Percentiles rank a stretch among this genome's conserved stretches.
These are phyloP conservation scores for Coniophora puteana DNA, from an alignment of 1,284 basidiomycete species.

Conservation along the genomic window DNA sequence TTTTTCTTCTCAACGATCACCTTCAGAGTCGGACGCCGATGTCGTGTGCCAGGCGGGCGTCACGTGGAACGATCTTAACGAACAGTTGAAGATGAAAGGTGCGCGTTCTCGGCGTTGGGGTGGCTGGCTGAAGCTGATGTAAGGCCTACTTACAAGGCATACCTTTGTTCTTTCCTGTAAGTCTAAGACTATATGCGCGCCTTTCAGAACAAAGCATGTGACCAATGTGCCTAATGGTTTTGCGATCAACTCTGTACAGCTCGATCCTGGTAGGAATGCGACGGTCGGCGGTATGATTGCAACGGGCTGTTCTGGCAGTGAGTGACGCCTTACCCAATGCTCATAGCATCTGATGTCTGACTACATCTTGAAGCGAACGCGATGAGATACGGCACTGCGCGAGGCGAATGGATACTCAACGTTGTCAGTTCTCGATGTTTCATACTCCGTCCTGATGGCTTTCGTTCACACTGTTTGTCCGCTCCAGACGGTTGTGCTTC, in stretches of 20 bases:
- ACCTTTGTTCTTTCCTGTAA: slow-evolving; percentile 12
- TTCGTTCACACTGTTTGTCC: neutral
- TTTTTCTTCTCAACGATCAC: no score
- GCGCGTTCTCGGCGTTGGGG: neutral
- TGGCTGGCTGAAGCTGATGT: neutral
- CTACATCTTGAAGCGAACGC: slow-evolving; percentile 59
- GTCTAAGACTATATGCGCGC: no score
- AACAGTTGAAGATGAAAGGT: slow-evolving; percentile 62
- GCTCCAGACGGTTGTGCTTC: slow-evolving; percentile 75
- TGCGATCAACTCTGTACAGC: slow-evolving; percentile 40
- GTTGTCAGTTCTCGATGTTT: slow-evolving; percentile 38
- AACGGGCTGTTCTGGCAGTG: slow-evolving; percentile 74
- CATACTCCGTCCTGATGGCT: slow-evolving; percentile 1
- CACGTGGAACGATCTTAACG: slow-evolving; percentile 84
- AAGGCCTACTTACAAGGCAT: slow-evolving; percentile 7
- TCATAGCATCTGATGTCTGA: slow-evolving; percentile 1
- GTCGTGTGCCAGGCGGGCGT: slow-evolving; percentile 77
- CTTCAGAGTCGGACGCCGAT: slow-evolving; percentile 69
- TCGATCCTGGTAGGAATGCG: slow-evolving; percentile 72
- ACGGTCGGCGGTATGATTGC: slow-evolving; percentile 90
- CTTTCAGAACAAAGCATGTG: neutral
- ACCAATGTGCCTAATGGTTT: neutral
- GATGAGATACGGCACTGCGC: slow-evolving; percentile 80
- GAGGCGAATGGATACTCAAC: slow-evolving; percentile 80
- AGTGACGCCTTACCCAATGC: slow-evolving; percentile 16